These are phyloP conservation scores for Pinus albicaulis DNA, from an alignment of 75 land plant genomes.

Conservation along the genomic window DNA sequence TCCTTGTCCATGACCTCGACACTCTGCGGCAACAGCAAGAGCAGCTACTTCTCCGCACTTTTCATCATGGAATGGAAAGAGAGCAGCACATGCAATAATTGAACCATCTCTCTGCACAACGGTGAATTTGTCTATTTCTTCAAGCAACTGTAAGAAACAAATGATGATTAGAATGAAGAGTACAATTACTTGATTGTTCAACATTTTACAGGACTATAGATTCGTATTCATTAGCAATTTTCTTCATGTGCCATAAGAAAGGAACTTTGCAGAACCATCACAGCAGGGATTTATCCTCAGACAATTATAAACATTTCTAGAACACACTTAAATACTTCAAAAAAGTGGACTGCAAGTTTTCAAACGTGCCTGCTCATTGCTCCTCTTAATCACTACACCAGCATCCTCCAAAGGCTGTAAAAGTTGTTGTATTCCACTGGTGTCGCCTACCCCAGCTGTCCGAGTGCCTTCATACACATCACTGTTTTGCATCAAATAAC, in stretches of 20 bases:
- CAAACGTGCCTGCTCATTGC: slow-evolving; percentile 63
- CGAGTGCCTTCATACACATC: slow-evolving; percentile 97
- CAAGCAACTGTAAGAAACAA: slow-evolving; percentile 45
- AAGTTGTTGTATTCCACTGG: slow-evolving; percentile 63
- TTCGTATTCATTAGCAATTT: background rate
- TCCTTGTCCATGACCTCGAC: slow-evolving; percentile 95
- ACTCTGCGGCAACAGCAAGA: slow-evolving; percentile 90
- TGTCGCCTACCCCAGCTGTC: slow-evolving; percentile 56
- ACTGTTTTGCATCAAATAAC: slow-evolving; percentile 27
- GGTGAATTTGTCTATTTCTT: slow-evolving; percentile 60
- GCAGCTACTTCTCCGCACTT: slow-evolving; percentile 95
- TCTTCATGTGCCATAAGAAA: background rate
- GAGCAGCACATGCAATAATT: slow-evolving; percentile 94
- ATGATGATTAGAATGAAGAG: background rate
- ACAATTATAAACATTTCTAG: background rate
- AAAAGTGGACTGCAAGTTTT: background rate
- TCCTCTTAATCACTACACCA: slow-evolving; percentile 70
- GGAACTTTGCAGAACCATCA: background rate
- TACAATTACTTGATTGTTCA: background rate
- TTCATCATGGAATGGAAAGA: slow-evolving; percentile 70
- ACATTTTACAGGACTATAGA: background rate
- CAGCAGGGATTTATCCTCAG: background rate
- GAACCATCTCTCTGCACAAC: slow-evolving; percentile 98
- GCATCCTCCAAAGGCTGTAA: slow-evolving; percentile 80
- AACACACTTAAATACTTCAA: background rate